A percentile compares a stretch with the other conserved stretches of the same genome.
Conservation (phyloP, 1,284 basidiomycete species). For the Ustilago tritici region DNA sequence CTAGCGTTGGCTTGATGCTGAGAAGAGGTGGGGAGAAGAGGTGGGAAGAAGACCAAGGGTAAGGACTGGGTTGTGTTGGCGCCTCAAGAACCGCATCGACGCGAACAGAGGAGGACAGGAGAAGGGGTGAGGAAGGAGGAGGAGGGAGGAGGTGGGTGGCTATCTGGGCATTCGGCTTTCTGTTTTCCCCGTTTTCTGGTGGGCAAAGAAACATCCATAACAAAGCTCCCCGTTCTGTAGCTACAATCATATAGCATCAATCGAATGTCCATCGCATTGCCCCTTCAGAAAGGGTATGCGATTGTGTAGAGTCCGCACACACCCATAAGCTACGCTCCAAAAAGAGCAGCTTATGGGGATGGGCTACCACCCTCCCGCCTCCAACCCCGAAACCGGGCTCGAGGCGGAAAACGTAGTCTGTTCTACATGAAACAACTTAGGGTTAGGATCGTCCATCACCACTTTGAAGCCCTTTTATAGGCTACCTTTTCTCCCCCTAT, state of each 20-base stretch:
- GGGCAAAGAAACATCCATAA: neutral
- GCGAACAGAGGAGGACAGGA: neutral
- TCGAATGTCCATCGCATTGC: too few species aligned
- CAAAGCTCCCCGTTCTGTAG: neutral
- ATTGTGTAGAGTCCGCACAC: neutral
- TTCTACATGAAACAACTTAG: slow-evolving; percentile 41
- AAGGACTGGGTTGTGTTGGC: too few species aligned
- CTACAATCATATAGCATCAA: neutral
- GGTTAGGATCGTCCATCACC: slow-evolving; percentile 59
- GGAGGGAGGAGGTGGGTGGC: too few species aligned
- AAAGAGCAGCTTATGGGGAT: neutral
- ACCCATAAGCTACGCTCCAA: neutral
- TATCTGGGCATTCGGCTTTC: too few species aligned
- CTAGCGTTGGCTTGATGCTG: neutral
- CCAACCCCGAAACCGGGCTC: neutral
- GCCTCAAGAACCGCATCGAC: too few species aligned
- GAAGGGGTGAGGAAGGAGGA: neutral
- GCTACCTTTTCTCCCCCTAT: slow-evolving; percentile 9
- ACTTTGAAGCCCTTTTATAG: slow-evolving; percentile 28
- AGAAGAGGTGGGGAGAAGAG: neutral
- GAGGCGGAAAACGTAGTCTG: neutral
- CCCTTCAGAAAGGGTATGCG: too few species aligned
- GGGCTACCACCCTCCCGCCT: neutral
- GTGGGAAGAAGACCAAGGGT: neutral
- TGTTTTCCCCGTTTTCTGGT: too few species aligned